A percentile compares a stretch with the other conserved stretches of the same genome.
Conservation (phyloP, 148 eudicot species). For the Mesembryanthemum crystallinum region DNA sequence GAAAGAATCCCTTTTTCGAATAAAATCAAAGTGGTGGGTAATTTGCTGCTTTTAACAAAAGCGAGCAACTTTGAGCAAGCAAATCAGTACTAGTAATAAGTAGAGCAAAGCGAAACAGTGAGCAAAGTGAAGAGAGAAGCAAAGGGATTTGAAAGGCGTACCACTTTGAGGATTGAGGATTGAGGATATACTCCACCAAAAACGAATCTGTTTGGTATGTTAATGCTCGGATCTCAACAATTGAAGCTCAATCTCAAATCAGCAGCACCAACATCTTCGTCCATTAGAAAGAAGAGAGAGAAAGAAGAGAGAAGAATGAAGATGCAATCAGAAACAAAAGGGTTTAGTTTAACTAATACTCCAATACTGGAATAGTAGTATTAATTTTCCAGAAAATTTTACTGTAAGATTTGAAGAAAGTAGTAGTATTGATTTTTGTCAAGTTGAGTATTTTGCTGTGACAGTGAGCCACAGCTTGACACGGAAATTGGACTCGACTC, state of each 20-base stretch:
- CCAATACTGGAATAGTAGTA: too few species aligned
- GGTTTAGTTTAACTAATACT: not conserved
- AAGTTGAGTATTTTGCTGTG: too few species aligned
- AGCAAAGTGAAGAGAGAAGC: not conserved
- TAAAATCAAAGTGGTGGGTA: not conserved
- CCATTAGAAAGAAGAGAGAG: not conserved
- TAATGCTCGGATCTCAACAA: not conserved
- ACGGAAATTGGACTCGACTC: not conserved
- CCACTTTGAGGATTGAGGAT: slow-evolving; percentile 4
- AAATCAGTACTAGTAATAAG: not conserved
- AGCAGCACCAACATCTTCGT: slow-evolving; percentile 9
- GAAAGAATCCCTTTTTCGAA: not conserved
- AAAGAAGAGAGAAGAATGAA: not conserved
- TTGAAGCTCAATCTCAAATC: not conserved
- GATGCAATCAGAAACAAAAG: not conserved
- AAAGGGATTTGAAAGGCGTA: not conserved
- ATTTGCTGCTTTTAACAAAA: not conserved
- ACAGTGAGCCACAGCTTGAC: too few species aligned
- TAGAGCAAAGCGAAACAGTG: not conserved
- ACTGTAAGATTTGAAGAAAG: not conserved
- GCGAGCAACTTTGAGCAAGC: not conserved
- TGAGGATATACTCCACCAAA: too few species aligned
- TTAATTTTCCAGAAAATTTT: too few species aligned
- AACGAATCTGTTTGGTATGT: too few species aligned
- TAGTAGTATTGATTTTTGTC: too few species aligned